Percentiles rank a stretch among this genome's conserved stretches.
Conservation (phyloP, 805 yeast genomes). For the Candida pseudoglaebosa region DNA sequence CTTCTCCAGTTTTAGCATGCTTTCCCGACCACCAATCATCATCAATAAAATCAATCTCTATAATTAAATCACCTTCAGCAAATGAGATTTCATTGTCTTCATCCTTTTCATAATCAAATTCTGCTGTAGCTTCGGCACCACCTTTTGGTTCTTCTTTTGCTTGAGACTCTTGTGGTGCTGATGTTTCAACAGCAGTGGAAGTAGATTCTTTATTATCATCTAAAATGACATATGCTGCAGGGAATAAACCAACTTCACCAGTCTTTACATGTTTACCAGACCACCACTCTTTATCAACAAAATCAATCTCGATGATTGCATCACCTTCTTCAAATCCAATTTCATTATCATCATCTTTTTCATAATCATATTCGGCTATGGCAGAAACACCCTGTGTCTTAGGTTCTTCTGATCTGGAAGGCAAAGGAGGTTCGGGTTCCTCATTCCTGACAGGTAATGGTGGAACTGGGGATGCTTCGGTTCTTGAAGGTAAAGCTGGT, state of each 20-base stretch:
- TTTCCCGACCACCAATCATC: slow-evolving; percentile 98
- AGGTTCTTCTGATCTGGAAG: slow-evolving; percentile 12
- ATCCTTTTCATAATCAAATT: slow-evolving; percentile 79
- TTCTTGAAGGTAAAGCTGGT: slow-evolving; percentile 17
- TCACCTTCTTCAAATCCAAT: slow-evolving; percentile 67
- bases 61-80: slow-evolving; percentile 75
- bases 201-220: slow-evolving; percentile 20
- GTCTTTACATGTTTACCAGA: slow-evolving; percentile 37
- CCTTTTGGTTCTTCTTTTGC: slow-evolving; percentile 15
- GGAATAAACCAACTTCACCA: slow-evolving; percentile 53
- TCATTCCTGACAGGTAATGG: slow-evolving; percentile 18
- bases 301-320: slow-evolving; percentile 57
- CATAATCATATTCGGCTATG: slow-evolving; percentile 76
- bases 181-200: slow-evolving; percentile 7
- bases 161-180: slow-evolving; percentile 10
- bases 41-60: slow-evolving; percentile 82
- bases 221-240: slow-evolving; percentile 48
- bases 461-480: slow-evolving; percentile 12
- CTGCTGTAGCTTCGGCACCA: slow-evolving; percentile 52
- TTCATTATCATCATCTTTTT: slow-evolving; percentile 73
- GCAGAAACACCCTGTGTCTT: slow-evolving; percentile 41
- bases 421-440: slow-evolving; percentile 13
- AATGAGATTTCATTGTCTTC: slow-evolving; percentile 91
- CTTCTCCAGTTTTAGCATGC: slow-evolving; percentile 58
- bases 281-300: slow-evolving; percentile 77